Conservation (phyloP, 2,329 filamentous ascomycete genomes). For the Aspergillus bombycis region DNA sequence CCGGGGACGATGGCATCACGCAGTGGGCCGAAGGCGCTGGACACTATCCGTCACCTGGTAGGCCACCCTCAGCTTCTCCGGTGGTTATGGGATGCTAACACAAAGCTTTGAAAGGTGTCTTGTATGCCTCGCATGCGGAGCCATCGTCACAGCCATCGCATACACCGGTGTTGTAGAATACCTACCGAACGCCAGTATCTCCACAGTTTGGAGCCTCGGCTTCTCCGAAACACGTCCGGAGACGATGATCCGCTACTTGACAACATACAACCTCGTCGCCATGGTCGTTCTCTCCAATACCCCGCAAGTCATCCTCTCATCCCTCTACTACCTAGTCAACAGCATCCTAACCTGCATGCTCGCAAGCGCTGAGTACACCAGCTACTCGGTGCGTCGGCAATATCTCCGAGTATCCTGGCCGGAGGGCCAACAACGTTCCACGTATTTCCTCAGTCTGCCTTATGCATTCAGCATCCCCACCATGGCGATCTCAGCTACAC, state of each 20-base stretch:
- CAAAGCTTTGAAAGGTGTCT: background rate
- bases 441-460: conserved; percentile 50
- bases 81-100: background rate
- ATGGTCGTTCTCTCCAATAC: conserved; percentile 33
- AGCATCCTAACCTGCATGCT: conserved; percentile 49
- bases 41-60: conserved; percentile 8
- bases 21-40: conserved; percentile 11
- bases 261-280: conserved; percentile 2
- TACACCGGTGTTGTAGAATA: background rate
- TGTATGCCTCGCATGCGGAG: background rate
- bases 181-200: background rate
- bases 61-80: background rate
- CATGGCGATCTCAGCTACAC: conserved; percentile 31
- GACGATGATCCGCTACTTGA: background rate
- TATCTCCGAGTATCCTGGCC: conserved; percentile 49
- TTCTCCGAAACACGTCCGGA: background rate
- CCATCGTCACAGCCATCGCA: background rate
- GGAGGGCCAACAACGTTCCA: conserved; percentile 44
- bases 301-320: conserved; percentile 36
- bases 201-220: conserved; percentile 3
- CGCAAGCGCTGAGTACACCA: conserved; percentile 51
- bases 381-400: conserved; percentile 40
- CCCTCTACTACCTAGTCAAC: conserved; percentile 38
- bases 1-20: conserved; percentile 9
- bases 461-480: conserved; percentile 47